Evolutionary conservation across 768 basidiomycete species (phyloP).

Genomic region (Kondoa malvinella): DNA sequence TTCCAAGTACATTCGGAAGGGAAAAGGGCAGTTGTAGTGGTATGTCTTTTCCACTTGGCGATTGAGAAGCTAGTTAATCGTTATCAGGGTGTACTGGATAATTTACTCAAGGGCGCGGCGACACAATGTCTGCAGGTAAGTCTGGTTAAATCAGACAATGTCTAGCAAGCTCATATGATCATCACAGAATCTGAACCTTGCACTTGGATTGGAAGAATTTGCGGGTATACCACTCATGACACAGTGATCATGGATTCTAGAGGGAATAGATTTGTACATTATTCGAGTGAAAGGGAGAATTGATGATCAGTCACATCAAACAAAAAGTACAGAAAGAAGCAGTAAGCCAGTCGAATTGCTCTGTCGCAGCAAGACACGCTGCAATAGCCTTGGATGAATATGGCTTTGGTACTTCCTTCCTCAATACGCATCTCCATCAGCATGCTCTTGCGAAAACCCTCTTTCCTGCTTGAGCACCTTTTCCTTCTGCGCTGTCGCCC

Average conservation of each 20-base stretch:
- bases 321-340: too few relatives aligned
- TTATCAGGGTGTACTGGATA: constrained; percentile 73
- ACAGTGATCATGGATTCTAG: background rate
- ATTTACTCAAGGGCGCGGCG: constrained; percentile 91
- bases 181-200: constrained; percentile 66
- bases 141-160: constrained; percentile 38
- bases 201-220: constrained; percentile 70
- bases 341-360: too few relatives aligned
- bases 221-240: constrained; percentile 49
- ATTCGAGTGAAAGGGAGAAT: too few relatives aligned
- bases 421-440: constrained; percentile 87
- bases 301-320: too few relatives aligned
- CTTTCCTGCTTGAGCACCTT: constrained; percentile 63
- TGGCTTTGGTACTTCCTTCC: background rate
- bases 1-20: constrained; percentile 80
- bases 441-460: constrained; percentile 87
- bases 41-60: constrained; percentile 28
- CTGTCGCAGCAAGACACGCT: too few relatives aligned
- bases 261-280: background rate
- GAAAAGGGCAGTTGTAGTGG: constrained; percentile 83
- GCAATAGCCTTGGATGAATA: background rate
- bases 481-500: constrained; percentile 39
- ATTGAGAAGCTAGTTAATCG: background rate
- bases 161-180: background rate
- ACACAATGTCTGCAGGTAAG: constrained; percentile 67